Evolutionary conservation across 1,139 yeast species (phyloP), one percentile per base, ranked within the genome.

Genomic region (Blastobotrys arbuscula): DNA sequence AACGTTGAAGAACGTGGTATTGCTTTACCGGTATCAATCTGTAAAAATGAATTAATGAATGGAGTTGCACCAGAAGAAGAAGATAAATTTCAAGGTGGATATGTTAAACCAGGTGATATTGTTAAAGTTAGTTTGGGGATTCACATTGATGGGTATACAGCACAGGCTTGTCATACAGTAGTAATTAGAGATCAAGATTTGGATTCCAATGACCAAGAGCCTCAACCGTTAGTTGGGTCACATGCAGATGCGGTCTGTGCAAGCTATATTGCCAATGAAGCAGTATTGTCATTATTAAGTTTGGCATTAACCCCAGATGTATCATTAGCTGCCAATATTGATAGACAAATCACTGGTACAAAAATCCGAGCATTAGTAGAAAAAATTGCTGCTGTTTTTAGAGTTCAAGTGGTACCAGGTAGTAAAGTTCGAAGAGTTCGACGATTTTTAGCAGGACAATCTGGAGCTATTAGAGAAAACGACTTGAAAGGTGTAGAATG

Each of bases 391-490:
- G 76, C 76, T 53, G 74, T 84, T 1, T 92, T 82, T 71, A 80
- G 84, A 66, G 88, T 96, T 73, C 75, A 75, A 48, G 88, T 92
- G 52, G 86, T 85, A 38, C 97, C 97, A 39, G 96, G 96, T 0
- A 85, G 96, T 38, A 83, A 88, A 65, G 85, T 92, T 39, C 82
- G 98, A 71, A 78, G 96, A 66, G 76, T 90, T 53, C 80, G 96
- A 73, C 79, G 97, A 64, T 92, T 90, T 63, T 78, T 92, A 63
- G 95, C 96, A 30, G 98, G 98, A 48, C 98, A 92, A 73, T 84
- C 90, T 53, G 95, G 87, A 61, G 76, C 87, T 51, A 95, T 90
- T 55, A 92, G 90, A 42, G 97, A 92, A 70, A 79, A 83, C 62
- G 97, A 89, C 59, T 84, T 83, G 68, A 88, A 89, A 69, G 97